Evolutionary conservation across 495 filamentous ascomycete genomes (phyloP), one percentile per base, ranked within the genome.

Genomic region (Eremomyces bilateralis): DNA sequence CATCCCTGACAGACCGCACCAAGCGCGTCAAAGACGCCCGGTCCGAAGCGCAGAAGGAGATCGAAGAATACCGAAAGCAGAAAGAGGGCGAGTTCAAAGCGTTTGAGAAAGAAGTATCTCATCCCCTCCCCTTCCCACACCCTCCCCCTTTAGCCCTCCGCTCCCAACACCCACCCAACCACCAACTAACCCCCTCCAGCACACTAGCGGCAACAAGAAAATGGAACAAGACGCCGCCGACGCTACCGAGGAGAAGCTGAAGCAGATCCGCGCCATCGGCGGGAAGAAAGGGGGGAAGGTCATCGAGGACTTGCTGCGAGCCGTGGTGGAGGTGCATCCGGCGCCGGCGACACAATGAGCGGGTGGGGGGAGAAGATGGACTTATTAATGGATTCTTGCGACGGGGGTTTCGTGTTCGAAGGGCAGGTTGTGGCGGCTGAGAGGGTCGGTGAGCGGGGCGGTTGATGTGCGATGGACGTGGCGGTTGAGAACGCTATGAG

Each of bases 71-170:
- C 65, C 67, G 70, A 52, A 76, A 73, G 40, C 52, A 77, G 40
- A 95, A 92, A 60, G 90, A 95, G 38, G 72, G 76, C 5, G 85
- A 97, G 54, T 95, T 79, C 65, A 83, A 88, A 64, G 76, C 76
- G 53, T 94, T 88, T 50, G 82, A 95, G 61, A 63, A 75, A 31
- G 76, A 94, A 71, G 88, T 94, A 54, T 20, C 48, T 37, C 13
- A 28, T 8, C 24, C 13, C 24, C 24, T 8, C 24, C 13, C 24
- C 24, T 28, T 13, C 24, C 13, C 13, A 8, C 8, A 8, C 15
- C 30, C 6, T 32, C 17, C 24, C 6, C 30, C 30, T 32, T 8
- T 8, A 8, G 24, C 13, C 30, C 15, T 17, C 6, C 6, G 10
- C 10, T 32, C 8, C 30, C 10, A 18, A 18, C 8, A 8, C 6